Base-by-base conservation (phyloP, 1,284 basidiomycete genomes). In the Exobasidium rhododendri region DNA sequence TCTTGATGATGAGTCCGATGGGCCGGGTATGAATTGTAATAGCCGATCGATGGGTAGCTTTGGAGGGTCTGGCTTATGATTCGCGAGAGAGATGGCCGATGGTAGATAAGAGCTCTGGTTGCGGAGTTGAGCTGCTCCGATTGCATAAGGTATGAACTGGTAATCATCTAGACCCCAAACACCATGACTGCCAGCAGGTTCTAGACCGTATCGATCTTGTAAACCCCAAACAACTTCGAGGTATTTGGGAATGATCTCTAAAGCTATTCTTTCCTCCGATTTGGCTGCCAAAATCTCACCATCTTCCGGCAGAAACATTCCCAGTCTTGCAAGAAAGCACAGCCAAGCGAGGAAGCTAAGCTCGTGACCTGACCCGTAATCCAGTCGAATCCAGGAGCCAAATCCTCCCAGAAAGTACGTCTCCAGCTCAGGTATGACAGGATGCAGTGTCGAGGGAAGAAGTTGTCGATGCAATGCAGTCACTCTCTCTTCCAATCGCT, bases 151-250 rank as follows among this genome's bases (percentile, higher is more conserved):
- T 26, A 96, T 83, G 81, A 96, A 96, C 58, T 85, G 87, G 66
- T 89, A 96, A 79, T 99, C 96, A 78, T 99, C 78, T 35, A 99
- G 82, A 0, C 94, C 94, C 94, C 94, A 99, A 0, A 97, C 94
- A 6, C 94, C 94, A 75, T 98, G 96, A 66, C 90, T 93, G 2
- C 94, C 94, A 0, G 94, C 94, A 2, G 96, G 94, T 81, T 98
- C 94, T 5, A 98, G 86, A 50, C 85, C 86, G 79, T 97, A 99
- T 26, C 87, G 85, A 71, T 92, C 89, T 77, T 98, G 96, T 31
- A 97, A 83, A 56, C 85, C 84, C 86, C 92, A 94, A 66, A 88
- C 91, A 28, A 94, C 83, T 44, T 85, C 84, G 50, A 94, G 82
- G 77, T 97, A 98, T 26, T 89, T 85, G 58, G 85, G 80, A 68